Conservation (phyloP, 1,284 basidiomycete genomes). For the Microbotryum lychnidis-dioicae region DNA sequence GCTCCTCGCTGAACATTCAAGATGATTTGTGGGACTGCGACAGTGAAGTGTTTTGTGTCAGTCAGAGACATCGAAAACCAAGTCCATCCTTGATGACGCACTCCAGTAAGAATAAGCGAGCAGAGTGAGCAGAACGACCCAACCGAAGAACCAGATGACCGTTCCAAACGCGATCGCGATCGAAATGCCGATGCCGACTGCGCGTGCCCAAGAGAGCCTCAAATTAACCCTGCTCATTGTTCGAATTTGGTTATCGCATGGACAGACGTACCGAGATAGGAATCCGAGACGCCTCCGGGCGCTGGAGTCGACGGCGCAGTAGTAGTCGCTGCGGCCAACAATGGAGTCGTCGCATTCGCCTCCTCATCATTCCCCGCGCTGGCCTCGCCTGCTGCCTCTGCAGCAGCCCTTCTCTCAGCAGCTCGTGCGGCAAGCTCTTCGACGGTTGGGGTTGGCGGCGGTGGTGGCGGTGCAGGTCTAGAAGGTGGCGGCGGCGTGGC, state of each 20-base stretch:
- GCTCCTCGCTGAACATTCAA: slow-evolving; percentile 35
- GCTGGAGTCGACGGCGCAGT: not conserved
- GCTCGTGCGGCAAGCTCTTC: slow-evolving; percentile 3
- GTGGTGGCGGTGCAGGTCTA: slow-evolving; percentile 1
- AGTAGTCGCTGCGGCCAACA: too few species aligned
- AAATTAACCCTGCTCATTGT: not conserved
- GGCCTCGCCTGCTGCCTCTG: not conserved
- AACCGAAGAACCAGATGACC: slow-evolving; percentile 28
- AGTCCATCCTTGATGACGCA: slow-evolving; percentile 8
- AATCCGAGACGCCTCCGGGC: not conserved
- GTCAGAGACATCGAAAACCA: not conserved
- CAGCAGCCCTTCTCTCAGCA: slow-evolving; percentile 1
- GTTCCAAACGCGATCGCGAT: slow-evolving; percentile 1
- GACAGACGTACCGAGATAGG: not conserved
- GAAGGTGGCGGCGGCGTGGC: slow-evolving; percentile 13
- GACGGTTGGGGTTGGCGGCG: slow-evolving; percentile 7
- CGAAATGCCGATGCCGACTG: slow-evolving; percentile 8
- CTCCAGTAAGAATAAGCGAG: slow-evolving; percentile 35
- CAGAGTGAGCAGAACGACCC: slow-evolving; percentile 27
- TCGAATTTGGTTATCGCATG: not conserved
- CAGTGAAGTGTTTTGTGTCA: not conserved
- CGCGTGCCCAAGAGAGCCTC: too few species aligned
- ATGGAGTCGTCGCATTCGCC: not conserved
- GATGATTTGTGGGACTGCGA: slow-evolving; percentile 38
- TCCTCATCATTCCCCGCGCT: not conserved